phyloP scores from a whole-genome alignment of 257 asterid genomes.

The Rhazya stricta region DNA sequence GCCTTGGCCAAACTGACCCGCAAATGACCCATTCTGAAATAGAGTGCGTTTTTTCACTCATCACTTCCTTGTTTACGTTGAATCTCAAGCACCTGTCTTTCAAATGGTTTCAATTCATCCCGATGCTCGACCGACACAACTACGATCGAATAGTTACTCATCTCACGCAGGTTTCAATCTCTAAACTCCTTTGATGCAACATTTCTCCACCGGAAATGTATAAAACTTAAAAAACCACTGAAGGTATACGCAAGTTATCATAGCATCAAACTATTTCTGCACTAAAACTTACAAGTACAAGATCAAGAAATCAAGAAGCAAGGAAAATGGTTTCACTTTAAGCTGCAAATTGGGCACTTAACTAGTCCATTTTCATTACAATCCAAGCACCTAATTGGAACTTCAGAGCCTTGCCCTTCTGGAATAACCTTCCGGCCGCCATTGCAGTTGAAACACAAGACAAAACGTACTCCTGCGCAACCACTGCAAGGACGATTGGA shows the following conservation, averaged over 20 bases:
- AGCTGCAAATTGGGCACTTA: constrained; percentile 56
- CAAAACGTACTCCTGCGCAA: constrained; percentile 55
- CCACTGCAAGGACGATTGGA: constrained; percentile 39
- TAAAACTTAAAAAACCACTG: background rate
- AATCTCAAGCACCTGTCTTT: too few relatives aligned
- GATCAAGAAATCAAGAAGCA: background rate
- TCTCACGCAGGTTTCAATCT: background rate
- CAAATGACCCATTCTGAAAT: too few relatives aligned
- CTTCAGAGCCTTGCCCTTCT: constrained; percentile 25
- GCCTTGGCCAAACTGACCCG: too few relatives aligned
- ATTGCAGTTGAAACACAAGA: constrained; percentile 47
- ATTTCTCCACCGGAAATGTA: background rate
- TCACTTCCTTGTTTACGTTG: too few relatives aligned
- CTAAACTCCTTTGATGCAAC: background rate
- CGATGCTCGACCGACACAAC: too few relatives aligned
- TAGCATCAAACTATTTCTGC: background rate
- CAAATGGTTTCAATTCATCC: too few relatives aligned
- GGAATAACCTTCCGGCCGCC: constrained; percentile 51
- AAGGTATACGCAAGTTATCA: background rate
- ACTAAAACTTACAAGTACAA: background rate
- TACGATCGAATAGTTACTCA: too few relatives aligned
- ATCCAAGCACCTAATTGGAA: constrained; percentile 36
- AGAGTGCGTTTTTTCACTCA: too few relatives aligned
- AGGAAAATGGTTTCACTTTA: background rate
- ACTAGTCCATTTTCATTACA: constrained; percentile 81